These are phyloP conservation scores for Cutaneotrichosporon dermatis DNA, from an alignment of 1,284 basidiomycete species.

Conservation along the genomic window DNA sequence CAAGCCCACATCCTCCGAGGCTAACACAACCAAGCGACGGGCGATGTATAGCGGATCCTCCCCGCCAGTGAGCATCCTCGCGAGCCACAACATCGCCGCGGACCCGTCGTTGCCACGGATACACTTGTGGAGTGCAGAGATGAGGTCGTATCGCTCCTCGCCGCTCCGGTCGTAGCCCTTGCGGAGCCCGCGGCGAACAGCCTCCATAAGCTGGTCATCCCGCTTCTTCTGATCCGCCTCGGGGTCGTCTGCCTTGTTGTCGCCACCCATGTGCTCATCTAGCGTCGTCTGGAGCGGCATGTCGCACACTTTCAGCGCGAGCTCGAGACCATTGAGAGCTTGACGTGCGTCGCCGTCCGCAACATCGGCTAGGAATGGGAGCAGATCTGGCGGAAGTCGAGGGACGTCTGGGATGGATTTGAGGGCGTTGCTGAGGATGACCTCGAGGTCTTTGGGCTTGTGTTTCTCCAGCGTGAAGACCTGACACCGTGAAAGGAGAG, in stretches of 20 bases:
- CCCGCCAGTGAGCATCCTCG: conserved; percentile 67
- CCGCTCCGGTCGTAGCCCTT: conserved; percentile 66
- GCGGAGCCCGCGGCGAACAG: conserved; percentile 45
- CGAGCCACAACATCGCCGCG: conserved; percentile 86
- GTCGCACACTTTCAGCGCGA: conserved; percentile 47
- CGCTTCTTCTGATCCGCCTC: conserved; percentile 5
- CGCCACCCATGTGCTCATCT: conserved; percentile 1
- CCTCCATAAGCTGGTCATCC: conserved; percentile 47
- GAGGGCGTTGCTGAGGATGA: conserved; percentile 43
- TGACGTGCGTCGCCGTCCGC: conserved; percentile 53
- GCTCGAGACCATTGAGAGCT: conserved; percentile 51
- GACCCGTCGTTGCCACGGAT: conserved; percentile 72
- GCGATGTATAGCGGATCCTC: conserved; percentile 85
- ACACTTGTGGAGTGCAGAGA: conserved; percentile 80
- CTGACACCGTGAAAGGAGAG: conserved; percentile 76
- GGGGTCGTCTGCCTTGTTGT: conserved; percentile 2
- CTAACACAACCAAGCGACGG: conserved; percentile 73
- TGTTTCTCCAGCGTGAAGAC: conserved; percentile 44
- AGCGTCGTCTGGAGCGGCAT: conserved; percentile 25
- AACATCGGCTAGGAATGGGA: conserved; percentile 50
- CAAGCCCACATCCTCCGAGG: conserved; percentile 80
- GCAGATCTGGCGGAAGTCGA: conserved; percentile 51
- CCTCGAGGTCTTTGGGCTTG: conserved; percentile 35
- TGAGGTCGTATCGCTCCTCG: conserved; percentile 78
- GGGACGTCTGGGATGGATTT: conserved; percentile 36